These are phyloP conservation scores for Syzygium syzygioides DNA, from an alignment of 441 rosid species.

Conservation along the genomic window DNA sequence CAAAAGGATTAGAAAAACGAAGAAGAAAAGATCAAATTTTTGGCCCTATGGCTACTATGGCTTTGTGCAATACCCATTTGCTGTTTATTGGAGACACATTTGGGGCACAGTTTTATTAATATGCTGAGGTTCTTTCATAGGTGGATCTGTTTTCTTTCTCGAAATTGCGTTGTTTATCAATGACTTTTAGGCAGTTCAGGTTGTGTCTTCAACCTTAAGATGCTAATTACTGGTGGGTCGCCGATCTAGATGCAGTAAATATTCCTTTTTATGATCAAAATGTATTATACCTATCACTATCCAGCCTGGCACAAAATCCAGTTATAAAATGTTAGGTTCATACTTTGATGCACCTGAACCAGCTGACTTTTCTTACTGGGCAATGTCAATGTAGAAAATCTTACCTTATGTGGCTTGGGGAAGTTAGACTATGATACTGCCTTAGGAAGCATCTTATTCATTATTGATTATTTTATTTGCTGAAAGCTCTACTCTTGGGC, in stretches of 20 bases:
- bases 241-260: neutral
- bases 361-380: neutral
- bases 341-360: neutral
- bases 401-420: neutral
- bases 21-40: neutral
- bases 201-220: neutral
- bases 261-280: neutral
- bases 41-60: neutral
- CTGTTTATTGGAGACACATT: neutral
- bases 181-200: neutral
- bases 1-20: neutral
- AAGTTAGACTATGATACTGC: neutral
- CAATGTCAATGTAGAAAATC: neutral
- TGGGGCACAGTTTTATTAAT: neutral
- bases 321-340: neutral
- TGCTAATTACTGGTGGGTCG: neutral
- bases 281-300: neutral
- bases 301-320: neutral
- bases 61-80: neutral
- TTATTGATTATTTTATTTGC: constrained; percentile 7
- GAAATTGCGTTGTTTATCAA: neutral
- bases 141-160: neutral
- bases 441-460: neutral
- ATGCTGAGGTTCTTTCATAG: neutral
- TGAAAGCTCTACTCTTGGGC: constrained; percentile 5